These are phyloP conservation scores for Marsdenia floribunda DNA, from an alignment of 257 asterid species.

Conservation along the genomic window DNA sequence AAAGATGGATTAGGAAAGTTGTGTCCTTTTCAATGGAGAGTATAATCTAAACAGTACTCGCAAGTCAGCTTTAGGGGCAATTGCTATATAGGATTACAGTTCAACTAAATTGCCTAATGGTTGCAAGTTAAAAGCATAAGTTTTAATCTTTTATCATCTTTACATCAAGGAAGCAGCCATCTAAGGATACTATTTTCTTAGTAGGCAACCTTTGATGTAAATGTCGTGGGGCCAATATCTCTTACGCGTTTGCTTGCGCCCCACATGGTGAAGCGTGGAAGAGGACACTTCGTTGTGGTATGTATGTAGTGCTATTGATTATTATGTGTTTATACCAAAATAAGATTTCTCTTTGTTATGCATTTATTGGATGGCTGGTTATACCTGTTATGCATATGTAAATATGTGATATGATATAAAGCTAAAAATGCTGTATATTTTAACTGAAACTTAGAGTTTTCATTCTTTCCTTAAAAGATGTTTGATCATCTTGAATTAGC, in stretches of 20 bases:
- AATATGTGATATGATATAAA: too few relatives aligned
- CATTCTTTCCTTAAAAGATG: background rate
- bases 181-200: slow-evolving; percentile 26
- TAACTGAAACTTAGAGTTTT: background rate
- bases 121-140: background rate
- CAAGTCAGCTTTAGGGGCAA: background rate
- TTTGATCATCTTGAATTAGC: background rate
- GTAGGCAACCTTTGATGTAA: slow-evolving; percentile 84
- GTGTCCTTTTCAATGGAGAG: background rate
- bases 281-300: slow-evolving; percentile 98
- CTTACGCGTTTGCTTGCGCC: slow-evolving; percentile 71
- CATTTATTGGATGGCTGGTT: background rate
- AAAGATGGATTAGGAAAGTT: background rate
- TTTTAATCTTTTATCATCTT: slow-evolving; percentile 1
- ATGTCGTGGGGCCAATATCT: slow-evolving; percentile 86
- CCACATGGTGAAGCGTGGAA: slow-evolving; percentile 85
- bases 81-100: background rate
- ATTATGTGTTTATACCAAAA: background rate
- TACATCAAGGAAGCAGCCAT: slow-evolving; percentile 5
- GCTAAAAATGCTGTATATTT: background rate
- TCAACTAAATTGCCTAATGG: too few relatives aligned
- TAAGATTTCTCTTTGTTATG: background rate
- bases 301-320: slow-evolving; percentile 23
- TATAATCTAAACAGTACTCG: background rate
- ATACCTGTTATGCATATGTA: background rate